Evolutionary conservation across 2,329 filamentous ascomycete species (phyloP), one percentile per base, ranked within the genome.

Genomic region (Ophiostoma pallidulum): DNA sequence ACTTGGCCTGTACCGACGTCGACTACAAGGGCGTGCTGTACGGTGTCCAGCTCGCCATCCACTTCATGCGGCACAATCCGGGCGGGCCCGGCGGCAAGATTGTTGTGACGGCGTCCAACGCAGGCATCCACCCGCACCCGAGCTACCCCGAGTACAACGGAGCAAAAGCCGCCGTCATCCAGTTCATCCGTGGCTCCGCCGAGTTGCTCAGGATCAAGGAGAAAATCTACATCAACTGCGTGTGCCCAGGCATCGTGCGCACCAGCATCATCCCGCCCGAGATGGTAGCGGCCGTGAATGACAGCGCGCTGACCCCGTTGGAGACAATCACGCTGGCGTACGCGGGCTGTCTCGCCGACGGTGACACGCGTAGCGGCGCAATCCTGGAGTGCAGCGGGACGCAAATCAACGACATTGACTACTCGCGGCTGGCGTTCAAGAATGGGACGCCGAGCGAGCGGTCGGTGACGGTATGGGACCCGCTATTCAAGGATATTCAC

Each of bases 1-100:
- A 74, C 51, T 53, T 71, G 3, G 46, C 55, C 0, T 67, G 65
- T 45, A 74, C 71, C 2, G 71, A 76, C 52, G 58, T 73, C n/a
- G 65, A 71, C 55, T 70, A 69, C 59, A 75, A 75, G 56, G 69
- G 69, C 4, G 64, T 76, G 2, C 57, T 75, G 0, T 74, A 74
- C 47, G 70, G 71, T 4, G 69, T 66, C 1, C 64, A 67, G 47
- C 60, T 75, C 8, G 70, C 73, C 1, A 69, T 67, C 9, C 71
- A 76, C 53, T 76, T 73, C 56, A 75, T 75, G 73, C 63, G 71
- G 12, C 66, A 73, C 49, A 75, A 74, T 48, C 47, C 44, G 0
- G 35, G n/a, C 33, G 22, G 18, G 10, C 42, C 47, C 4, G 42
- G 47, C 28, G 50, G 50, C 22, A 49, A 45, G 16, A 47, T 51